phyloP scores from a whole-genome alignment of 495 filamentous ascomycete species.

The Neurospora discreta region DNA sequence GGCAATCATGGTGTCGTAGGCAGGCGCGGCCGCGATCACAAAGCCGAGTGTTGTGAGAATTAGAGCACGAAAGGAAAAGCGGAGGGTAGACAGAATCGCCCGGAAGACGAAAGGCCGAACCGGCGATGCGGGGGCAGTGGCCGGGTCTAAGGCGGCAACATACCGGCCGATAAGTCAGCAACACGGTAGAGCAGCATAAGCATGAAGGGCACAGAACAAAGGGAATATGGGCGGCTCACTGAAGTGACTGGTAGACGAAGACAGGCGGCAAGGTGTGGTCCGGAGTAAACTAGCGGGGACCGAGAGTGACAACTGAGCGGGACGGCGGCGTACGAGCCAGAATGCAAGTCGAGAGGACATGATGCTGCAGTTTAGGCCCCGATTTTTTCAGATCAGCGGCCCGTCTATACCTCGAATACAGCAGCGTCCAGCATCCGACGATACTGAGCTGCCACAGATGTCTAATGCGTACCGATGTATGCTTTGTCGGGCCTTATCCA shows the following conservation, averaged over 20 bases:
- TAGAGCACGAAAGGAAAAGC: constrained; percentile 23
- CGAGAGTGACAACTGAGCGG: constrained; percentile 6
- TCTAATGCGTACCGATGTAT: background rate
- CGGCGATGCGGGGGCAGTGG: background rate
- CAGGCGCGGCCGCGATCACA: constrained; percentile 41
- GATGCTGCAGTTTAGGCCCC: background rate
- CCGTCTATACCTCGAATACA: background rate
- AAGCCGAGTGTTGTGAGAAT: constrained; percentile 41
- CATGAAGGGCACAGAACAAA: background rate
- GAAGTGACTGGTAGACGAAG: background rate
- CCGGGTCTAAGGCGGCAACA: background rate
- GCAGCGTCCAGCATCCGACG: background rate
- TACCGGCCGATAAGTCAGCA: background rate
- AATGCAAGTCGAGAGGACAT: constrained; percentile 12
- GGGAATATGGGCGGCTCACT: background rate
- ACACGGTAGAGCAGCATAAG: background rate
- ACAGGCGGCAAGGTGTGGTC: background rate
- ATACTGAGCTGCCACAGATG: background rate
- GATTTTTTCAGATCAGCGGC: background rate
- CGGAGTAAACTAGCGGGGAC: constrained; percentile 1
- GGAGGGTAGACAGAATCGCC: constrained; percentile 9
- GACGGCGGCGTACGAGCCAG: background rate
- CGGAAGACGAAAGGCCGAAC: constrained; percentile 12
- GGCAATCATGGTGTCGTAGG: constrained; percentile 27
- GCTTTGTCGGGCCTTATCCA: background rate